Base-by-base conservation (phyloP, 192 early-diverging fungal genomes). In the Ambispora gerdemannii region DNA sequence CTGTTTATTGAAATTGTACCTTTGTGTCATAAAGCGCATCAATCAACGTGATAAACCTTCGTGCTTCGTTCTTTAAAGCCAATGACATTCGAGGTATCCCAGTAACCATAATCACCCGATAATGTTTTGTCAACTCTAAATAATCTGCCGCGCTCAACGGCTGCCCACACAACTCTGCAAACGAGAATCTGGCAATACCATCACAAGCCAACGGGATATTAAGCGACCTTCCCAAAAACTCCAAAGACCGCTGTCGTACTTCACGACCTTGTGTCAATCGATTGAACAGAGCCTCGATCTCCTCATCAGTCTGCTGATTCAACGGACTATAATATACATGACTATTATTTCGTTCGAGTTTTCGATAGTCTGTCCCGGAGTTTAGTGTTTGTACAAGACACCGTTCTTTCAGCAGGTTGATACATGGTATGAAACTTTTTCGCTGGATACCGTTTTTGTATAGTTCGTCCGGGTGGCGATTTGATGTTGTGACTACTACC, bases 371-470 rank as follows among this genome's bases (percentile, higher is more conserved):
- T 3, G 92, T 91, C 30, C 95, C 93, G 15, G 93, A 93, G 77
- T 95, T 85, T 49, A 98, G 74, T 63, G 85, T 85, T 49, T 95
- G 87, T 10, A 97, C 89, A 20, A 85, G 74, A 78, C 93, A 96
- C 15, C 83, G 76, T 43, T 89, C 74, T 73, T 96, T 93, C 53
- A 98, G 71, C 51, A 96, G 74, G 4, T 89, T 89, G 34, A 98
- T 98, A 63, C 91, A 90, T 0, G 97, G 97, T 61, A 98, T 35
- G 72, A 98, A 98, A 74, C 89, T 91, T 68, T 87, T 78, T 51
- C 97, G 82, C 74, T 98, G 97, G 50, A 98, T 93, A 13, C 97
- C 97, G 75, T 97, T 97, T 80, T 92, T 90, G 81, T 98, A 98
- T 69, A 98, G 80, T 56, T 91, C 93, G 47, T 92, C 86, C 0